Percentiles rank a stretch among this genome's conserved stretches.
phyloP scores from a whole-genome alignment of 2,329 filamentous ascomycete species.

The Colletotrichum eleusines region DNA sequence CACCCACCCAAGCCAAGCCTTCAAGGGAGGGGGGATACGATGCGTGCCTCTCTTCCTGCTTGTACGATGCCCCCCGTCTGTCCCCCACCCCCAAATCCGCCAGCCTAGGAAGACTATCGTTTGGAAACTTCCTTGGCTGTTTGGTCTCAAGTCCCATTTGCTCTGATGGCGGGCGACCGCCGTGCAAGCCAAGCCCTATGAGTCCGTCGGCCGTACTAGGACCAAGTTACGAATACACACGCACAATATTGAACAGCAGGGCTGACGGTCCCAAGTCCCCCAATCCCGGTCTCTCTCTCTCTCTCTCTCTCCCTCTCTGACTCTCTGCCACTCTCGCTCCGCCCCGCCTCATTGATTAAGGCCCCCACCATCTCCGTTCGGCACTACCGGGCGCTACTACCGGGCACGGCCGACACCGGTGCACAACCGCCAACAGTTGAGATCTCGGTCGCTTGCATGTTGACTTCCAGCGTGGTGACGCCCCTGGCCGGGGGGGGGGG shows the following conservation, averaged over 20 bases:
- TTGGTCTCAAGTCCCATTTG: conserved; percentile 10
- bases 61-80: background rate
- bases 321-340: background rate
- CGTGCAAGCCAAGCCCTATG: background rate
- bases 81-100: background rate
- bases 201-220: background rate
- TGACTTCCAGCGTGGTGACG: background rate
- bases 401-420: conserved; percentile 22
- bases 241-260: background rate
- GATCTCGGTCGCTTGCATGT: conserved; percentile 24
- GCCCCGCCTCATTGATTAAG: conserved; percentile 27
- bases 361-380: conserved; percentile 36
- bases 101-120: conserved; percentile 5
- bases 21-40: background rate
- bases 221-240: background rate
- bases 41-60: background rate
- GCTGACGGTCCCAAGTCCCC: background rate
- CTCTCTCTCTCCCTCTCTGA: background rate
- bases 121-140: background rate
- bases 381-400: conserved; percentile 29
- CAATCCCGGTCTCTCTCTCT: background rate
- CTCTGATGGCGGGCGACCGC: conserved; percentile 12
- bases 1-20: conserved; percentile 4
- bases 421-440: conserved; percentile 1
- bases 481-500: background rate